Percentiles rank a stretch among this genome's conserved stretches.
phyloP scores from a whole-genome alignment of 371 early-diverging fungal species.

The Rhizomucor miehei region DNA sequence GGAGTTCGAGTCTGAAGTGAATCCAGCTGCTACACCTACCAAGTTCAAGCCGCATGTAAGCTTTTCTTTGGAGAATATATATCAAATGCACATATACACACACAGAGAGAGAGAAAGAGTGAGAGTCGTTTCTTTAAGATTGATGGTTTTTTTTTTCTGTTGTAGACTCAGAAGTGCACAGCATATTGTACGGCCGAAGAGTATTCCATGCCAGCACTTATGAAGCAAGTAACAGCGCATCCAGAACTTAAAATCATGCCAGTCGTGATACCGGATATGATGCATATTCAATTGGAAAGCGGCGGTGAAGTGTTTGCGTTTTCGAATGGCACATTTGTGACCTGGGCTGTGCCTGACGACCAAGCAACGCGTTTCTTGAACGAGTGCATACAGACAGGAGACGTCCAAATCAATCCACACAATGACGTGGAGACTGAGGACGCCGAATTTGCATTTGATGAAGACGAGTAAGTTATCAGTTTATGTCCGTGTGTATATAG shows the following conservation, averaged over 20 bases:
- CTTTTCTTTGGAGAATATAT: too few relatives aligned
- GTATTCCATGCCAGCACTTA: conserved; percentile 7
- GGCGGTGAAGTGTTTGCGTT: conserved; percentile 33
- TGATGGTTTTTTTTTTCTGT: not conserved
- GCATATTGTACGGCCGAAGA: conserved; percentile 24
- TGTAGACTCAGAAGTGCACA: conserved; percentile 23
- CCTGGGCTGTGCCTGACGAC: conserved; percentile 20
- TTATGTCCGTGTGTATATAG: not conserved
- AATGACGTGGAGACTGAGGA: conserved; percentile 4
- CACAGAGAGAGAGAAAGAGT: not conserved
- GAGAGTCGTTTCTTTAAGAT: not conserved
- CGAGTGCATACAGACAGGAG: conserved; percentile 1
- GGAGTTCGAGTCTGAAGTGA: conserved; percentile 31
- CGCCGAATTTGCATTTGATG: conserved; percentile 24
- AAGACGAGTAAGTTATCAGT: conserved; percentile 28
- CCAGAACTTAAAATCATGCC: conserved; percentile 4
- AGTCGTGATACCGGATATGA: conserved; percentile 7
- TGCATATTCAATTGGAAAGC: conserved; percentile 14
- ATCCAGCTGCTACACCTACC: conserved; percentile 4
- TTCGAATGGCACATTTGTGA: conserved; percentile 22
- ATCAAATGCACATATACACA: too few relatives aligned
- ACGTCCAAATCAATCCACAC: not conserved
- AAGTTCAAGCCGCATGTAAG: conserved; percentile 25
- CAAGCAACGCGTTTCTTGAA: conserved; percentile 8
- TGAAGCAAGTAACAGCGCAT: not conserved